Base-by-base conservation (phyloP, 1,139 yeast genomes). In the Lipomyces yarrowii region DNA sequence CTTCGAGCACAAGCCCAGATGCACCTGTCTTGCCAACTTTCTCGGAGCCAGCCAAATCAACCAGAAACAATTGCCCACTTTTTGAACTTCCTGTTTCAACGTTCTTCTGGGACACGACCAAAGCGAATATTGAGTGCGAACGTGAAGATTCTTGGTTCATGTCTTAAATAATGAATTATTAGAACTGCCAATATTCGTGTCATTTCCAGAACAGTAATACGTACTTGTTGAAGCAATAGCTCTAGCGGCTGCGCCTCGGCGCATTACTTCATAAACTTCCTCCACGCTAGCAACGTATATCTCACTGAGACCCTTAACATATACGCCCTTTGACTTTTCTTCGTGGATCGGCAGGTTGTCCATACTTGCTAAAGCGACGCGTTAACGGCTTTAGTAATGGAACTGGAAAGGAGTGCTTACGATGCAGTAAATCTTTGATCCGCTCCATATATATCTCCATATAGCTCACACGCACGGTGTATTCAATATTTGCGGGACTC, bases 41-140 rank as follows among this genome's bases (percentile, higher is more conserved):
- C 77, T 92, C 97, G 55, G 94, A 87, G 2, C 97, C 97, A 0
- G 97, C 97, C 70, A 92, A 81, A 78, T 92, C 98, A 11, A 91
- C 96, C 61, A 92, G 78, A 73, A 88, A 90, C 64, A 92, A 80
- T 69, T 83, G 86, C n/a, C 92, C 88, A 57, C 84, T 82, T 74
- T 87, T 90, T 56, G 84, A 81, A 13, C 84, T 80, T 2, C 89
- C 91, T 33, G 85, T 82, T 13, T 76, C 77, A n/a, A 82, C 71
- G 70, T 83, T 83, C 72, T 84, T 87, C 74, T 89, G 94, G 21
- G 84, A 79, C 21, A 91, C 79, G 63, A 83, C 84, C 15, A 92
- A 81, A 69, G 88, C 88, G 71, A 91, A 86, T 57, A 92, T 89
- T 0, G 96, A 87, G 76, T 91, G 97, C 0, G 96, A 89, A 69